Base-by-base conservation (phyloP, 805 yeast species). In the Kuraishia floccosa region DNA sequence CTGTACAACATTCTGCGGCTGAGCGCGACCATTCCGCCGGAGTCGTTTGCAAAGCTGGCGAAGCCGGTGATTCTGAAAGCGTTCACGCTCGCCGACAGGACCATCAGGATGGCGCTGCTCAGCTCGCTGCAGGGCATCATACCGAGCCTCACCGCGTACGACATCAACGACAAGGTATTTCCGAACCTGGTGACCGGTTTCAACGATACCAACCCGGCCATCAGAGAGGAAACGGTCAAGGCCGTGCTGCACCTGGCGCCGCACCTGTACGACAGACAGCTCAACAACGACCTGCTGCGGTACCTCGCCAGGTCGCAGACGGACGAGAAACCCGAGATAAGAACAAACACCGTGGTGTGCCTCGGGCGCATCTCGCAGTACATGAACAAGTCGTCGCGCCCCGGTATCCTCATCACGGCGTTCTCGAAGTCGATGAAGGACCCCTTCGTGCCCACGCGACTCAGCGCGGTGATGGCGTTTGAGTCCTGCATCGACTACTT, bases 401-500 rank as follows among this genome's bases (percentile, higher is more conserved):
- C 83, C 7, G 76, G 74, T 15, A 94, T 91, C 2, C 57, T 91
- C 29, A 75, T 85, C 3, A 85, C 96, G 1, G 97, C 96, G 0
- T 79, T 82, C 42, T 70, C 83, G 2, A 78, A 86, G 43, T 80
- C 94, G 0, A 61, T 89, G 28, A 76, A 76, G 43, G 98, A 89
- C 51, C 68, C 87, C 1, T 75, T 73, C 44, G 64, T 76, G 3
- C 85, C 81, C 6, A 74, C 93, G 10, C 68, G 91, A 39, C 50
- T 76, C 45, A 81, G 79, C 4, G 85, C 96, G 0, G 58, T 91
- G 17, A 58, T 73, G 37, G 93, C 95, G 1, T 69, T 89, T 38
- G 72, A 69, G 25, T 60, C 65, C 10, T 68, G 81, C 11, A 57
- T 77, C 16, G 78, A 75, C 5, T 70, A 65, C 26, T 86, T 87